Percentiles rank a stretch among this genome's conserved stretches.
phyloP scores from a whole-genome alignment of 108 stramenopile genomes.

The Cafeteria roenbergensis region DNA sequence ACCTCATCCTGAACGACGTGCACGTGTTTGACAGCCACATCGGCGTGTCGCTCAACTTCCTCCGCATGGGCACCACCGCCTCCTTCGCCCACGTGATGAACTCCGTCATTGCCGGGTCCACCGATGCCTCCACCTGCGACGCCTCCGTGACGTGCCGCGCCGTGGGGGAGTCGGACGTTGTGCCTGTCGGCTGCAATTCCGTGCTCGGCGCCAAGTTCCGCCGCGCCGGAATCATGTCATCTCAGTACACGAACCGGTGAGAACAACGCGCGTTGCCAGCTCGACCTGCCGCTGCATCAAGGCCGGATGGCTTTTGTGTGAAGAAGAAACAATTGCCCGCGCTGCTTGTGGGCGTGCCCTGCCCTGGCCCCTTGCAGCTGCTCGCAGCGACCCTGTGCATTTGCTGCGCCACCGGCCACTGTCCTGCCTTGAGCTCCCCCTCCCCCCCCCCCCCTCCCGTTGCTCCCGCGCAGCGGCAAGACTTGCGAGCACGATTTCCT shows the following conservation, averaged over 20 bases:
- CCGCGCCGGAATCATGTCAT: conserved; percentile 7
- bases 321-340: too few relatives aligned
- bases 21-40: conserved; percentile 13
- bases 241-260: conserved; percentile 19
- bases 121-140: neutral
- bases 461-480: too few relatives aligned
- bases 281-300: too few relatives aligned
- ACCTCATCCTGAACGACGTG: neutral
- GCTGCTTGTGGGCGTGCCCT: too few relatives aligned
- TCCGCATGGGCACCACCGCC: neutral
- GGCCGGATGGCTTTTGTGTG: too few relatives aligned
- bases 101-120: neutral
- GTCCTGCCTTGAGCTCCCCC: too few relatives aligned
- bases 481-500: conserved; percentile 4
- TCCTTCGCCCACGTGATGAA: neutral
- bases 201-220: neutral
- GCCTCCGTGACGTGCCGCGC: conserved; percentile 1
- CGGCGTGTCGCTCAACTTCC: conserved; percentile 7
- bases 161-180: neutral
- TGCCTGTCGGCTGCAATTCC: neutral
- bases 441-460: too few relatives aligned
- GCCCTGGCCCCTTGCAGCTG: too few relatives aligned
- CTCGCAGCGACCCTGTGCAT: too few relatives aligned
- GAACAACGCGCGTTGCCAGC: too few relatives aligned
- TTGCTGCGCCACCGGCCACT: too few relatives aligned